Base-by-base conservation (phyloP, 1,284 basidiomycete genomes). In the Tremellales sp. region DNA sequence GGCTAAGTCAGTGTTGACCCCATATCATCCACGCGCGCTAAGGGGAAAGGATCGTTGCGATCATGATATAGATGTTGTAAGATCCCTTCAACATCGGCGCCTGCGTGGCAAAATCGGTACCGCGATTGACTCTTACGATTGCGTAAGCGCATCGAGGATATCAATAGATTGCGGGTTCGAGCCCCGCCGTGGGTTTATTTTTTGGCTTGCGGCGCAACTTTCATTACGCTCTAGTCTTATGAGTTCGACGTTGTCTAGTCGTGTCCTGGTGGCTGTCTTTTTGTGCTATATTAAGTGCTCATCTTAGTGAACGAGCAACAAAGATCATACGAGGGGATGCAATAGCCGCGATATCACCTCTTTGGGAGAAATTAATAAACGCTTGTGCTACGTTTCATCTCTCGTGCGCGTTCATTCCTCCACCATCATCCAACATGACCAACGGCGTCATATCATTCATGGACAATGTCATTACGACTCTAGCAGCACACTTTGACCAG, bases 401-500 rank as follows among this genome's bases (percentile, higher is more conserved):
- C 10, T 31, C 16, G 29, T 16, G 29, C 43, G 27, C 43, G 7
- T 14, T 24, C 33, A 14, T 16, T 29, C 34, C 32, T n/a, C 21
- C 22, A 40, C 33, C 24, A 51, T 47, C 44, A 31, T 31, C 16
- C 29, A 31, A 31, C 16, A 10, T 31, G 10, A 36, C 34, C 34
- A 21, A 48, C n/a, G 31, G 16, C 35, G 47, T 63, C 38, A 49
- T 67, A 26, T 27, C 52, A n/a, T 36, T 47, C 18, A 43, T 68
- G 24, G 60, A 65, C 37, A 47, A 43, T n/a, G 47, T 56, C 33
- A 54, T 65, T 27, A 37, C 48, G 8, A 50, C 46, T 5, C 41
- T 69, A 8, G 61, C 65, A 2, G 41, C 38, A 9, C 24, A 64
- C 13, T 61, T 59, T 3, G 68, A 71, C 49, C 62, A 58, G 29